A percentile compares a stretch with the other conserved stretches of the same genome.
Evolutionary conservation across 1,284 basidiomycete genomes (phyloP).

Genomic region (Malassezia slooffiae): DNA sequence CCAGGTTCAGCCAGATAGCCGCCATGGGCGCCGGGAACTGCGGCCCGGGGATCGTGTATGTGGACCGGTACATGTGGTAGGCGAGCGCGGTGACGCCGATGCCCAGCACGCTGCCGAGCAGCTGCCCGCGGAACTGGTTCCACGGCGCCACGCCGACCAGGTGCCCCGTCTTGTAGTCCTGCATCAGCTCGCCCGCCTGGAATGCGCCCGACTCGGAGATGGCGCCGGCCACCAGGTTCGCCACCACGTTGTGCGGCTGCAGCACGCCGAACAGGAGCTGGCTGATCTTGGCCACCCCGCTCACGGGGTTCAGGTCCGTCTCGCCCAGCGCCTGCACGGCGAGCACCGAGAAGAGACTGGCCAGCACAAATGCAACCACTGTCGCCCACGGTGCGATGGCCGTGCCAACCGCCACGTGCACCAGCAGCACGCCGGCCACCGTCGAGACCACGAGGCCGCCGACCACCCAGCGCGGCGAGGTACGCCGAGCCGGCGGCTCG

Average conservation of each 20-base stretch:
- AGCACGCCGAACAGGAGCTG: constrained; percentile 87
- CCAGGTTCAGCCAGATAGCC: constrained; percentile 68
- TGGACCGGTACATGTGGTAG: constrained; percentile 73
- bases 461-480: constrained; percentile 68
- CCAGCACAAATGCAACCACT: constrained; percentile 67
- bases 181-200: constrained; percentile 96
- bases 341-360: constrained; percentile 70
- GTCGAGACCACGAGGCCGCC: constrained; percentile 59
- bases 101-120: constrained; percentile 55
- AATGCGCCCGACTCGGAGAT: constrained; percentile 92
- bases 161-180: constrained; percentile 90
- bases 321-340: constrained; percentile 48
- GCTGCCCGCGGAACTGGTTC: constrained; percentile 47
- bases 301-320: constrained; percentile 52
- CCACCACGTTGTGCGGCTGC: constrained; percentile 73
- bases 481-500: constrained; percentile 68
- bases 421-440: constrained; percentile 61
- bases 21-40: constrained; percentile 88
- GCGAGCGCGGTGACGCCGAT: constrained; percentile 79
- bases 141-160: constrained; percentile 54
- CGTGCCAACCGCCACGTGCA: constrained; percentile 75
- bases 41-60: constrained; percentile 65
- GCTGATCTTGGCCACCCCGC: constrained; percentile 84
- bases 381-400: constrained; percentile 92
- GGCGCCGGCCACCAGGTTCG: constrained; percentile 89